phyloP scores from a whole-genome alignment of 192 early-diverging fungal species.

The Backusella tuberculispora region DNA sequence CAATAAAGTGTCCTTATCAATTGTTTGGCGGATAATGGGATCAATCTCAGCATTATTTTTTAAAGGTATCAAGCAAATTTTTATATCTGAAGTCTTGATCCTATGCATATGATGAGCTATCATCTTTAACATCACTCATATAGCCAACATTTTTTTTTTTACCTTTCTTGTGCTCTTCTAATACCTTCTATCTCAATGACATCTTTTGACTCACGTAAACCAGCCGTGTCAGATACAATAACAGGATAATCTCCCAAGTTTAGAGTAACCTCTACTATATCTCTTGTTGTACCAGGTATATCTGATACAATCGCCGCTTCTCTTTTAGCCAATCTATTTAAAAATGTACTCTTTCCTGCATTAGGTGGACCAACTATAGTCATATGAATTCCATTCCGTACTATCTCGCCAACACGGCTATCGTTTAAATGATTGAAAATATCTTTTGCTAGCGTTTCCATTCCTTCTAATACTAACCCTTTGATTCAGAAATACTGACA shows the following conservation, averaged over 20 bases:
- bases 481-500: not conserved
- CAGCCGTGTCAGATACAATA: conserved; percentile 75
- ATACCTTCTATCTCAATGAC: conserved; percentile 73
- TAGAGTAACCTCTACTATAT: conserved; percentile 73
- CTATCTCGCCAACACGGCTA: conserved; percentile 68
- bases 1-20: conserved; percentile 59
- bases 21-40: conserved; percentile 41
- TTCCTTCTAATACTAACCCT: conserved; percentile 1
- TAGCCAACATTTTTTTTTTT: not conserved
- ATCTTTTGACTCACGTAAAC: conserved; percentile 62
- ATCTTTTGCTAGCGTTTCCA: conserved; percentile 19
- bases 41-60: conserved; percentile 35
- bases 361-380: conserved; percentile 79
- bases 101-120: conserved; percentile 23
- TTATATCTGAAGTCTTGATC: conserved; percentile 60
- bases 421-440: conserved; percentile 61
- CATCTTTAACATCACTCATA: no score
- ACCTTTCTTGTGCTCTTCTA: conserved; percentile 58
- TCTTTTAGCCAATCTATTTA: conserved; percentile 69
- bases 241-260: conserved; percentile 80
- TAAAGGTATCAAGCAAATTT: conserved; percentile 63
- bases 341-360: conserved; percentile 76
- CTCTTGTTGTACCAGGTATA: conserved; percentile 76
- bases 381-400: conserved; percentile 70
- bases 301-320: conserved; percentile 78